Percentiles rank a stretch among this genome's conserved stretches.
Evolutionary conservation across 257 asterid species (phyloP).

Genomic region (Jaltomata sinuosa): DNA sequence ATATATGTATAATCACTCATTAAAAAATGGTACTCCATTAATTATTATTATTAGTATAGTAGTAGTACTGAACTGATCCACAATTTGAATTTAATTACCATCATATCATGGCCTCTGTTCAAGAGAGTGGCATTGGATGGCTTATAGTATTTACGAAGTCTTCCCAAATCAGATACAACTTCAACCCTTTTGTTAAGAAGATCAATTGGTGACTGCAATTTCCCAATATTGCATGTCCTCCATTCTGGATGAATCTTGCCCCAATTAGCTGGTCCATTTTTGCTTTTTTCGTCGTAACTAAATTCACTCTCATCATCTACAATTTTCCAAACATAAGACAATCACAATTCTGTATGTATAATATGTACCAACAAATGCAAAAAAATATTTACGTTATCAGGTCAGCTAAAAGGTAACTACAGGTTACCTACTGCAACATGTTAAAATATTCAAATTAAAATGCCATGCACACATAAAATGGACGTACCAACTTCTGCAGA

Average conservation of each 20-base stretch:
- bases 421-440: too few relatives aligned
- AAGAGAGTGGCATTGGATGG: conserved; percentile 51
- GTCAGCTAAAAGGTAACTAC: too few relatives aligned
- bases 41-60: too few relatives aligned
- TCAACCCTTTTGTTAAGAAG: conserved; percentile 38
- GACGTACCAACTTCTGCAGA: conserved; percentile 58
- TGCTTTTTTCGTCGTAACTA: conserved; percentile 36
- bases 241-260: conserved; percentile 61
- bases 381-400: too few relatives aligned
- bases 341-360: too few relatives aligned
- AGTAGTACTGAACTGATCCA: neutral
- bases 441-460: too few relatives aligned
- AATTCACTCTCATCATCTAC: conserved; percentile 64
- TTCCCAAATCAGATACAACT: conserved; percentile 38
- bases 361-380: too few relatives aligned
- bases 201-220: conserved; percentile 72
- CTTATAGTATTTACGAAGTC: conserved; percentile 24
- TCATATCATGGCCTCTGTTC: conserved; percentile 77
- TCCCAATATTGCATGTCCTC: conserved; percentile 41
- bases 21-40: neutral
- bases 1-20: neutral
- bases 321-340: too few relatives aligned
- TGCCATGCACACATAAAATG: too few relatives aligned
- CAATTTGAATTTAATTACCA: conserved; percentile 28
- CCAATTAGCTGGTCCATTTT: conserved; percentile 56